Base-by-base conservation (phyloP, 257 asterid genomes). In the Eustoma russellianum region DNA sequence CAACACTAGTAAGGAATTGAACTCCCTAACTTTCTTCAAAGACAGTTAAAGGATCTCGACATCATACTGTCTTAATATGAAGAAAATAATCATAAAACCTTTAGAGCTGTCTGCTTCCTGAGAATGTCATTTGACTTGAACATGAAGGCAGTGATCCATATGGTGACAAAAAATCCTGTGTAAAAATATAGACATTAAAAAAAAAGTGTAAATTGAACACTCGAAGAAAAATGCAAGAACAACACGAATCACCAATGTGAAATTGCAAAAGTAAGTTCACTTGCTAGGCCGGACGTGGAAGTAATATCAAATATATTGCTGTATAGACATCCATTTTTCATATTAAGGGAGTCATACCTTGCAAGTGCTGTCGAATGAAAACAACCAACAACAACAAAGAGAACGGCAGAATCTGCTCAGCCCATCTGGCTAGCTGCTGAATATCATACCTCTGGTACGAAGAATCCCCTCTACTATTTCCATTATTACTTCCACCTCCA, bases 281-380 rank as follows among this genome's bases (percentile, higher is more conserved):
- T 19, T 24, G 30, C 30, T 24, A 24, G 30, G 30, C 30, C 30
- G 3, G 30, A 24, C 3, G 30, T 24, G 30, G 30, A 24, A 24
- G 30, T 24, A 24, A 64, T 41, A 7, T 33, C 40, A 46, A 66
- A 34, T 15, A 50, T 9, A 69, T 24, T 38, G 2, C 13, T 33
- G 44, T 2, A 17, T 30, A 71, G 17, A 60, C 9, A 50, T 55
- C 4, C 7, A 5, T 38, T 38, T 38, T 2, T 38, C 5, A 12
- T n/a, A 13, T 33, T 2, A 43, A 6, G n/a, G n/a, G n/a, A n/a
- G n/a, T n/a, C 41, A 33, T 71, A 92, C 99, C 97, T 81, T 79
- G 95, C 77, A 88, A 82, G 74, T 92, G 97, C 76, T 88, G 93
- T 64, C 95, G 80, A 60, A 92, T 85, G 66, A 92, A 88, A 64